These are phyloP conservation scores for Xerocomellus intermedius DNA, from an alignment of 768 basidiomycete genomes.

Conservation along the genomic window DNA sequence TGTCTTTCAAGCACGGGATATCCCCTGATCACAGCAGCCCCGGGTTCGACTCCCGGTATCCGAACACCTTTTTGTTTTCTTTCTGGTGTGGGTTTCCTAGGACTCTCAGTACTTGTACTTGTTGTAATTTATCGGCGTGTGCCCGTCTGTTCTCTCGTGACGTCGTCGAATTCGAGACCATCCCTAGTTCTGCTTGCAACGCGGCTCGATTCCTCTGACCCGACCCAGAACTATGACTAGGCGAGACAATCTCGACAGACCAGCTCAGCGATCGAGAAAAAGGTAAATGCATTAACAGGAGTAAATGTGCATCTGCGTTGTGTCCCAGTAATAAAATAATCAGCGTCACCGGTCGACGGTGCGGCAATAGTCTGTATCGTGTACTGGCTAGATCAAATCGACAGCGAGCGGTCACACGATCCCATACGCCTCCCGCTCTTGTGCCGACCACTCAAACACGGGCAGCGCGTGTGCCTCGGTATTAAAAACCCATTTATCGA, in stretches of 20 bases:
- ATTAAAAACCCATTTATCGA: conserved; percentile 59
- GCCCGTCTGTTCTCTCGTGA: too few relatives aligned
- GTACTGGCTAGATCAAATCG: background rate
- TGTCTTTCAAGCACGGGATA: conserved; percentile 26
- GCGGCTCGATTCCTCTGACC: background rate
- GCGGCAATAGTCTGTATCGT: background rate
- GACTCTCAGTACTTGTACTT: background rate
- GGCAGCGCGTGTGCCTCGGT: conserved; percentile 78
- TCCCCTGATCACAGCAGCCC: conserved; percentile 31
- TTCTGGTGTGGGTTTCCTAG: too few relatives aligned
- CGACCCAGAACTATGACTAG: background rate
- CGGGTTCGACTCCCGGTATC: conserved; percentile 38
- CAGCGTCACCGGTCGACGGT: background rate
- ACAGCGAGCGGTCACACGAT: conserved; percentile 8
- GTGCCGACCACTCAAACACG: conserved; percentile 61
- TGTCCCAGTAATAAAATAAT: too few relatives aligned
- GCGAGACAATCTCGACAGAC: background rate
- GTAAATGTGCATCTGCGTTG: too few relatives aligned
- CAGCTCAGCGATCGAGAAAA: background rate
- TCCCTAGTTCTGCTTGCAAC: too few relatives aligned
- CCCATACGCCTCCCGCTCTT: conserved; percentile 48
- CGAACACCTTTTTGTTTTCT: conserved; percentile 22
- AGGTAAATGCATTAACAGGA: background rate
- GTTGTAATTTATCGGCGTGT: too few relatives aligned
- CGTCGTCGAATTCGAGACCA: background rate